Conservation (phyloP, 2,329 filamentous ascomycete genomes). For the Didymella sp. region DNA sequence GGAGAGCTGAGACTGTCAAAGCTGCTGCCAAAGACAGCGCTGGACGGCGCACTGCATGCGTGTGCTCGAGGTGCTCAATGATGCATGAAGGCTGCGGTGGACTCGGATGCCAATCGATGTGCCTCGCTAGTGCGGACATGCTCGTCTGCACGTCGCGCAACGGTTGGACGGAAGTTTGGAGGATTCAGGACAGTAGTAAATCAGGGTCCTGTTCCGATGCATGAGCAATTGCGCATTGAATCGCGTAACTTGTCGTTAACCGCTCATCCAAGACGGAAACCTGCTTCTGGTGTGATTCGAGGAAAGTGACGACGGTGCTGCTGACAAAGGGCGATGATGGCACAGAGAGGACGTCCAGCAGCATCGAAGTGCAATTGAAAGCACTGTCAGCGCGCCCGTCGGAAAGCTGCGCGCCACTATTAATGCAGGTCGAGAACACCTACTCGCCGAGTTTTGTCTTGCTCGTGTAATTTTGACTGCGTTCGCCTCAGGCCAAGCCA, state of each 20-base stretch:
- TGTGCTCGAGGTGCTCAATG: slow-evolving; percentile 8
- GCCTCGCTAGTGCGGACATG: slow-evolving; percentile 8
- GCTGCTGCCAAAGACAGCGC: slow-evolving; percentile 5
- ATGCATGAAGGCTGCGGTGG: slow-evolving; percentile 7
- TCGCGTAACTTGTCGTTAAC: slow-evolving; percentile 5
- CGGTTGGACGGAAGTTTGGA: slow-evolving; percentile 9
- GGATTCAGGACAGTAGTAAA: slow-evolving; percentile 10
- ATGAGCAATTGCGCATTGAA: slow-evolving; percentile 17
- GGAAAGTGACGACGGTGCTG: slow-evolving; percentile 9
- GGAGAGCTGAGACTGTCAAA: slow-evolving; percentile 11
- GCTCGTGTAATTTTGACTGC: slow-evolving; percentile 12
- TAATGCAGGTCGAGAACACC: slow-evolving; percentile 7
- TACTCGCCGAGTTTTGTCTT: slow-evolving; percentile 6
- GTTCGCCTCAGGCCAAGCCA: slow-evolving; percentile 8
- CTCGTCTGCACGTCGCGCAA: slow-evolving; percentile 8
- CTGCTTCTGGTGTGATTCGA: slow-evolving; percentile 14
- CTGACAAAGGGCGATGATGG: slow-evolving; percentile 9
- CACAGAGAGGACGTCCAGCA: slow-evolving; percentile 10
- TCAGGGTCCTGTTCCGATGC: slow-evolving; percentile 19
- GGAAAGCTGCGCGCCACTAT: slow-evolving; percentile 5
- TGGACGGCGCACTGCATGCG: slow-evolving; percentile 8
- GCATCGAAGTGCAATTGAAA: neutral
- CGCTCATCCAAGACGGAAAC: slow-evolving; percentile 9
- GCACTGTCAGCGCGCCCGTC: slow-evolving; percentile 11
- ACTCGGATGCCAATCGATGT: slow-evolving; percentile 7